These are phyloP conservation scores for Venturia pyrina DNA, from an alignment of 2,329 filamentous ascomycete genomes.

Conservation along the genomic window DNA sequence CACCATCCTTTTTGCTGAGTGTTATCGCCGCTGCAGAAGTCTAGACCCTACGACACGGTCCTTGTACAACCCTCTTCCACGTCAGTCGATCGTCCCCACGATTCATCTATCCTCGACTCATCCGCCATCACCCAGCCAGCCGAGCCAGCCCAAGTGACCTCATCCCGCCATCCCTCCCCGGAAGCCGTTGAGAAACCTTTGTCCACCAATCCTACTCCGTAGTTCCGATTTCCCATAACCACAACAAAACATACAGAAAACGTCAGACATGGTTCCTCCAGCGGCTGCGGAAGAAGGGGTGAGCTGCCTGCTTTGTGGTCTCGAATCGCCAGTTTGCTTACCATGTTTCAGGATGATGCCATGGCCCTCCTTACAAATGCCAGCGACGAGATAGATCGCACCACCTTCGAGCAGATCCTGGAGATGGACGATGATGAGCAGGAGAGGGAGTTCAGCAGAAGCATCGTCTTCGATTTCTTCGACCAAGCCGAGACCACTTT, in stretches of 20 bases:
- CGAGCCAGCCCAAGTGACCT: neutral
- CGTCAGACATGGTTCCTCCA: neutral
- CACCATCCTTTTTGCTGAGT: neutral
- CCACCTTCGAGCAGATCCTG: conserved; percentile 87
- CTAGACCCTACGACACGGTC: neutral
- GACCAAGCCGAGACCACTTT: conserved; percentile 85
- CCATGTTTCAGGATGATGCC: neutral
- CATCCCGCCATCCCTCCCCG: neutral
- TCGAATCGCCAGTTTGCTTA: neutral
- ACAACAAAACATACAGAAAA: neutral
- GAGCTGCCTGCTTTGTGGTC: neutral
- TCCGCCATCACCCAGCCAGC: neutral
- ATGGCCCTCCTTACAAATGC: neutral
- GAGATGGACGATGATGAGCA: conserved; percentile 97
- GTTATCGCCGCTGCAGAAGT: neutral
- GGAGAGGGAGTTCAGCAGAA: conserved; percentile 73
- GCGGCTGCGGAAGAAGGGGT: neutral
- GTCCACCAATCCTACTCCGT: neutral
- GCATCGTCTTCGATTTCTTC: conserved; percentile 88
- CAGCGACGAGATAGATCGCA: conserved; percentile 60
- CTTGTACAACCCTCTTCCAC: neutral
- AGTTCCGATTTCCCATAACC: neutral
- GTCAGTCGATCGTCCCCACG: conserved; percentile 1
- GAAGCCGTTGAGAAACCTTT: neutral
- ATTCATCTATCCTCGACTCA: conserved; percentile 5